A percentile compares a stretch with the other conserved stretches of the same genome.
phyloP scores from a whole-genome alignment of 148 eudicot species.

The Chenopodium quinoa region DNA sequence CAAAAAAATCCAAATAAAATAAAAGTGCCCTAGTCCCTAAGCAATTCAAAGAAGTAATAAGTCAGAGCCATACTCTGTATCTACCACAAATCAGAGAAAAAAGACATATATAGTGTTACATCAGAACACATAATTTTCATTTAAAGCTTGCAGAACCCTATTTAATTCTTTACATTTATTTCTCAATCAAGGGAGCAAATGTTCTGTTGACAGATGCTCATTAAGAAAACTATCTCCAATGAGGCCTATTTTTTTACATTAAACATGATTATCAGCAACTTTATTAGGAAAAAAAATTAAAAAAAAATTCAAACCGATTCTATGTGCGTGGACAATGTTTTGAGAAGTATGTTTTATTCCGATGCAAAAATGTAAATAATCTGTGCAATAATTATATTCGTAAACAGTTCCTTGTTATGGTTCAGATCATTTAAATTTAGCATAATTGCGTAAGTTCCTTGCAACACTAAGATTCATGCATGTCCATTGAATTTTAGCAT shows the following conservation, averaged over 20 bases:
- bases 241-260: conserved; percentile 5
- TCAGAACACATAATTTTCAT: conserved; percentile 19
- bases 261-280: not conserved
- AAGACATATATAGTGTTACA: conserved; percentile 7
- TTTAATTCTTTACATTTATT: conserved; percentile 10
- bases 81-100: conserved; percentile 12
- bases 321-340: no score
- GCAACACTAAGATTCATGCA: no score
- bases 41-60: not conserved
- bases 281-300: not conserved
- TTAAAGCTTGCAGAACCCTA: conserved; percentile 20
- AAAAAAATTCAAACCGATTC: no score
- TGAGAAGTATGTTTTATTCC: no score
- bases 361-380: no score
- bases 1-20: not conserved
- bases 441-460: no score
- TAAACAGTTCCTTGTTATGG: no score
- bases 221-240: conserved; percentile 3
- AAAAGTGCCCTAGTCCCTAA: not conserved
- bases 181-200: conserved; percentile 21
- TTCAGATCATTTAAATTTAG: no score
- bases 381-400: no score
- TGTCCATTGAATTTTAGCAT: no score
- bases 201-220: conserved; percentile 22
- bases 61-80: not conserved